Base-by-base conservation (phyloP, 2,329 filamentous ascomycete genomes). In the Diaporthe batatas region DNA sequence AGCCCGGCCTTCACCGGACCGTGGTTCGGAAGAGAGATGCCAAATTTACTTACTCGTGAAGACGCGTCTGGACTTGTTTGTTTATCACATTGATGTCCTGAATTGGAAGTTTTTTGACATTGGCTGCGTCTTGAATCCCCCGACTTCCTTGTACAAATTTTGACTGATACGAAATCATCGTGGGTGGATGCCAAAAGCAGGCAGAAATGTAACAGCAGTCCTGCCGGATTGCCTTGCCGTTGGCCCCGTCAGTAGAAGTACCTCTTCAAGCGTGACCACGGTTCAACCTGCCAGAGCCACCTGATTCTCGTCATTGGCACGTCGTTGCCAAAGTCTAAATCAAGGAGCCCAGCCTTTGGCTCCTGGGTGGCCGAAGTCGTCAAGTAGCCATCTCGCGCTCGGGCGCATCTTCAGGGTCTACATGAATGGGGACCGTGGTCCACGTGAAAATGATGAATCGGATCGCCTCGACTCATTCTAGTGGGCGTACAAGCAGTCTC, bases 401-500 rank as follows among this genome's bases (percentile, higher is more conserved):
- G 62, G 62, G 62, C 62, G 62, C 21, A 51, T 65, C 44, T n/a
- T 65, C 29, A 65, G 62, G 62, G 62, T 65, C 62, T 36, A 23
- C 62, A 21, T 14, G 32, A 44, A 65, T 51, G 44, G 44, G 62
- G 62, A 34, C 51, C 12, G 44, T 36, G 44, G 44, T 47, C 62
- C 62, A 65, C 44, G 44, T 65, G 44, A 51, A 65, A 65, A 65
- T 65, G 62, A 65, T 65, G 44, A 51, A 65, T 65, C 62, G 32
- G 62, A 44, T 36, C 59, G 25, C 44, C 44, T 65, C 62, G 62
- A 65, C 62, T 65, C 44, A 51, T 65, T 65, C 62, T 44, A 44
- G 39, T 23, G 44, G 32, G 18, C 62, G 21, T 23, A 7, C 44
- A 34, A 51, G 29, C 44, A 34, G 29, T 23, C 29, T 21, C 18